Conservation (phyloP, 1,284 basidiomycete genomes). For the Golubevia pallescens region DNA sequence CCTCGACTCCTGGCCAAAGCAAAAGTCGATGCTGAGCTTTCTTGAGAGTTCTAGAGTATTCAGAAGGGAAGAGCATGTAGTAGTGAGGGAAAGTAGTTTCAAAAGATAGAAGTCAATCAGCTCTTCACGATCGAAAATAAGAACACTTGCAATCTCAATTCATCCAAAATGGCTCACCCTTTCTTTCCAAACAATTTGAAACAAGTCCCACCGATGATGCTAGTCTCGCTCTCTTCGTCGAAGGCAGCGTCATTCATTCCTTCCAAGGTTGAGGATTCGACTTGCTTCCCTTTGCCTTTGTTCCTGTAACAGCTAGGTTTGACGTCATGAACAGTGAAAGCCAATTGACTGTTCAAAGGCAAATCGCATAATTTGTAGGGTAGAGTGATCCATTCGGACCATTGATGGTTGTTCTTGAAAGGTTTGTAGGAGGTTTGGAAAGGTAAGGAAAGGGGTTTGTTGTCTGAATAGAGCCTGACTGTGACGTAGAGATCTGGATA, state of each 20-base stretch:
- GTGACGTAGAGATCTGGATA: conserved; percentile 90
- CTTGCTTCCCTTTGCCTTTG: conserved; percentile 1
- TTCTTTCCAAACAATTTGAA: conserved; percentile 2
- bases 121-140: too few species aligned
- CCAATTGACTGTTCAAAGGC: conserved; percentile 83
- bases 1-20: conserved; percentile 81
- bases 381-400: conserved; percentile 92
- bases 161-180: background rate
- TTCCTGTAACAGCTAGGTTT: conserved; percentile 61
- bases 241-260: too few species aligned
- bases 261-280: conserved; percentile 73
- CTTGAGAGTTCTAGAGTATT: background rate
- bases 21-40: conserved; percentile 76
- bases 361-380: conserved; percentile 90
- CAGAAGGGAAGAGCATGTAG: background rate
- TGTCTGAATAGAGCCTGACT: conserved; percentile 87
- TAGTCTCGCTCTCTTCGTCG: background rate
- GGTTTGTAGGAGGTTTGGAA: conserved; percentile 90
- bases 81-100: too few species aligned
- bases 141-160: too few species aligned
- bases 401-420: conserved; percentile 76
- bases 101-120: too few species aligned
- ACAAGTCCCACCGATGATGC: background rate
- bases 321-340: conserved; percentile 94
- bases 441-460: conserved; percentile 87